These are phyloP conservation scores for Solanum hybrid DNA, from an alignment of 305 asterid genomes.

Conservation along the genomic window DNA sequence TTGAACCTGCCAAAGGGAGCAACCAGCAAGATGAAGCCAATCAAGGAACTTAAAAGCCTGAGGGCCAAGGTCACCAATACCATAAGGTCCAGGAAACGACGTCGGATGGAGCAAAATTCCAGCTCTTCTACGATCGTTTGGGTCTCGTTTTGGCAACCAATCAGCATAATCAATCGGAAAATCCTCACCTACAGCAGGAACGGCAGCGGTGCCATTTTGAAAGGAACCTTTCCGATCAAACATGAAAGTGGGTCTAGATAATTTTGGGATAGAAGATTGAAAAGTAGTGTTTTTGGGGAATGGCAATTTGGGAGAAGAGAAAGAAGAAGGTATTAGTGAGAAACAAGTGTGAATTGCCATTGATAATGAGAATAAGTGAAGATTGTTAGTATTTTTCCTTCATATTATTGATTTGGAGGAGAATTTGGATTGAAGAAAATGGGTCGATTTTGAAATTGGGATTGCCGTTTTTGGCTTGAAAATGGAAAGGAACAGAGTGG, in stretches of 20 bases:
- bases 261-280: constrained; percentile 11
- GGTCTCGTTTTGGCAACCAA: constrained; percentile 53
- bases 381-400: background rate
- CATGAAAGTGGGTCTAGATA: constrained; percentile 1
- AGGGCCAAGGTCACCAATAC: constrained; percentile 87
- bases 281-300: background rate
- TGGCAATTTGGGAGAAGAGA: constrained; percentile 12
- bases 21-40: constrained; percentile 91
- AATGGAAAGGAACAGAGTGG: background rate
- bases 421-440: background rate
- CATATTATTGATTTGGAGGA: background rate
- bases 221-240: background rate
- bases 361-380: background rate
- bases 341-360: constrained; percentile 27
- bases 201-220: constrained; percentile 23
- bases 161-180: constrained; percentile 60
- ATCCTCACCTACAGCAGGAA: constrained; percentile 52
- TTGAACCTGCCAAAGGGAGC: constrained; percentile 93
- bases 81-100: constrained; percentile 88
- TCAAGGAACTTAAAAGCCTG: constrained; percentile 74
- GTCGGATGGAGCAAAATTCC: constrained; percentile 92
- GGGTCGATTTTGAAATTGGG: background rate
- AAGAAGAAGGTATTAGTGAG: constrained; percentile 20
- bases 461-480: background rate
- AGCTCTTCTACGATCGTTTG: constrained; percentile 56